Conservation (phyloP, 2,329 filamentous ascomycete genomes). For the Arachnopeziza araneosa region DNA sequence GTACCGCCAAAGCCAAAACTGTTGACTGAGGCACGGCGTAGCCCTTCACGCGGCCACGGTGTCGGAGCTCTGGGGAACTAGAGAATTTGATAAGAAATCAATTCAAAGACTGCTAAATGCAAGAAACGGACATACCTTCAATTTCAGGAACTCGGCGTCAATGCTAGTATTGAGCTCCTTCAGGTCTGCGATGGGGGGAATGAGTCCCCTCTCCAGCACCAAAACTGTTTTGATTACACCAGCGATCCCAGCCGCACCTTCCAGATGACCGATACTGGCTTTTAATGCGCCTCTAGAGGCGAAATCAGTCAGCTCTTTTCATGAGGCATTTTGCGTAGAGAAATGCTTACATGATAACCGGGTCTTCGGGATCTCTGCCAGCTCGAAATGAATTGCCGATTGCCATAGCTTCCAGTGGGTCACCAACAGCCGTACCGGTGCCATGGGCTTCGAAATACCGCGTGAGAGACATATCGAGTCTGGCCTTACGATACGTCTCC, state of each 20-base stretch:
- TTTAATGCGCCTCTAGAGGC: constrained; percentile 15
- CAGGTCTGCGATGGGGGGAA: constrained; percentile 24
- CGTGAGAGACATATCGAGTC: constrained; percentile 13
- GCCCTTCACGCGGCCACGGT: constrained; percentile 14
- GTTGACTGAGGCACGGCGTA: constrained; percentile 21
- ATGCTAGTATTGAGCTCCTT: constrained; percentile 19
- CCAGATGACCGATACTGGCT: constrained; percentile 25
- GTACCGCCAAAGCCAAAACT: constrained; percentile 26
- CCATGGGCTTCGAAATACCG: not conserved
- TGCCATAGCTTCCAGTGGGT: constrained; percentile 15
- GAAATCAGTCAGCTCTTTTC: not conserved
- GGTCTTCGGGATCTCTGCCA: constrained; percentile 3
- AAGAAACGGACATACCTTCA: no score
- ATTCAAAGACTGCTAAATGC: constrained; percentile 18
- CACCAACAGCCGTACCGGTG: constrained; percentile 14
- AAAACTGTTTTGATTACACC: constrained; percentile 22
- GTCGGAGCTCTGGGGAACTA: constrained; percentile 7
- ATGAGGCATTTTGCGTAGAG: constrained; percentile 5
- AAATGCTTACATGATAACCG: constrained; percentile 6
- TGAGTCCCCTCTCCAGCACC: constrained; percentile 30
- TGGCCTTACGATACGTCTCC: constrained; percentile 12
- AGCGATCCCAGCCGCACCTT: constrained; percentile 22
- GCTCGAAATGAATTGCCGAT: constrained; percentile 3
- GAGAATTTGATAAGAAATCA: constrained; percentile 13
- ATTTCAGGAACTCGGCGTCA: constrained; percentile 20